Base-by-base conservation (phyloP, 73 alveolate species). In the Paramecium caudatum region DNA sequence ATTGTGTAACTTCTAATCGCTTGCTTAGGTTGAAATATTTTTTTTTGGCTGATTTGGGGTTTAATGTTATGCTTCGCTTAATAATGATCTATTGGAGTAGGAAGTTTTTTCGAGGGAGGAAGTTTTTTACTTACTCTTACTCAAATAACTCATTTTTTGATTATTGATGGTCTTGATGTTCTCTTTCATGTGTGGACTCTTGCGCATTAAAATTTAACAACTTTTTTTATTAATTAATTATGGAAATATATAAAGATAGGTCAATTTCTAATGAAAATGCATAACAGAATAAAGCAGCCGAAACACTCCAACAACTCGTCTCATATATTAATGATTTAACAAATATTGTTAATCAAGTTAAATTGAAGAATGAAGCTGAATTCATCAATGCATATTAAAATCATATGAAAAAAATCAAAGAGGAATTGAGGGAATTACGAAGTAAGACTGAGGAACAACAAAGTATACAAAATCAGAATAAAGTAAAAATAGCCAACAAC, bases 121-220 rank as follows among this genome's bases (percentile, higher is more conserved):
- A 2, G 88, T 74, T 47, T 74, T 74, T 45, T 74, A 21, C 46
- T 74, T 74, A 19, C 45, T 8, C 33, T 74, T 37, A 16, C 43
- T 74, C 15, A 74, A 21, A 41, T 41, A 41, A 17, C 47, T 21
- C 19, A 7, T 23, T 74, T 74, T 74, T 23, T n/a, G 32, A 74
- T 74, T 74, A 25, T 74, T 23, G 19, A 39, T 41, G 7, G 19
- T 27, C 43, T 74, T 74, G 19, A 19, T 41, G 47, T 74, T 45
- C 55, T 74, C 68, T 45, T 41, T 74, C 43, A 74, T 36, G 16
- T 21, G 19, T 19, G 88, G 88, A 39, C 88, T 74, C 68, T 74
- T 74, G 10, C 88, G 62, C 88, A 74, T 45, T 74, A 27, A 74
- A 39, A 41, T 74, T 74, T 74, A 74, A 74, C 88, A 74, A 74